Percentiles rank a stretch among this genome's conserved stretches.
phyloP scores from a whole-genome alignment of 805 yeast genomes.

The Metschnikowia hibisci region DNA sequence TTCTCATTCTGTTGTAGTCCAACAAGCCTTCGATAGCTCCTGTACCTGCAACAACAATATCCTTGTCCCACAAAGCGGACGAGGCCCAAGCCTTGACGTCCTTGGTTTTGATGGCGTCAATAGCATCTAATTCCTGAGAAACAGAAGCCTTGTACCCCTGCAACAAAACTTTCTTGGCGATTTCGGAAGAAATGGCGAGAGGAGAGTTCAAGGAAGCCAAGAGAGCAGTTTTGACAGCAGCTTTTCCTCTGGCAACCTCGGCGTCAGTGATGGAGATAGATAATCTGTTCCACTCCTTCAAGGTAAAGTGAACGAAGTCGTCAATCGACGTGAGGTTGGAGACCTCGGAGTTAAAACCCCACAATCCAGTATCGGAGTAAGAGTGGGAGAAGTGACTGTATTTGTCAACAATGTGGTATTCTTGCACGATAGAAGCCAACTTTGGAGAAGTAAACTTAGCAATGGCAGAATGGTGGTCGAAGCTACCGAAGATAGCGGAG shows the following conservation, averaged over 20 bases:
- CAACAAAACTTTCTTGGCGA: slow-evolving; percentile 58
- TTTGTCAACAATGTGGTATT: slow-evolving; percentile 68
- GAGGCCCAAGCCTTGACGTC: slow-evolving; percentile 73
- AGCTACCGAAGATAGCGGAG: slow-evolving; percentile 51
- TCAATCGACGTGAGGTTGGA: slow-evolving; percentile 59
- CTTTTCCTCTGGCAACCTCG: slow-evolving; percentile 76
- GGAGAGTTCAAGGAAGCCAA: slow-evolving; percentile 49
- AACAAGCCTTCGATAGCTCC: slow-evolving; percentile 83
- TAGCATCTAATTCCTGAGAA: slow-evolving; percentile 54
- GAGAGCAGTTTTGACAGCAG: slow-evolving; percentile 60
- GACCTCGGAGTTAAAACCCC: slow-evolving; percentile 74
- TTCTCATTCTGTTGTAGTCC: slow-evolving; percentile 83
- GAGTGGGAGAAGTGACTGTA: slow-evolving; percentile 69
- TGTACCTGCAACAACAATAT: slow-evolving; percentile 75
- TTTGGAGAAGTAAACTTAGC: slow-evolving; percentile 58
- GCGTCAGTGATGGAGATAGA: slow-evolving; percentile 69
- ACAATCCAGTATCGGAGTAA: slow-evolving; percentile 74
- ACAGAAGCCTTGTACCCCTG: slow-evolving; percentile 60
- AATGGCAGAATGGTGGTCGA: slow-evolving; percentile 51
- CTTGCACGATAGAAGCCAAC: slow-evolving; percentile 63
- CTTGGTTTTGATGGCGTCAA: slow-evolving; percentile 59
- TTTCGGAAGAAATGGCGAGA: slow-evolving; percentile 48
- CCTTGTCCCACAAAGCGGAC: slow-evolving; percentile 74
- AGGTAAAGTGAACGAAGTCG: slow-evolving; percentile 74
- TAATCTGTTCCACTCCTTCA: slow-evolving; percentile 86